Evolutionary conservation across 139 green algal species (phyloP).

Genomic region (Medakamo hakoo): DNA sequence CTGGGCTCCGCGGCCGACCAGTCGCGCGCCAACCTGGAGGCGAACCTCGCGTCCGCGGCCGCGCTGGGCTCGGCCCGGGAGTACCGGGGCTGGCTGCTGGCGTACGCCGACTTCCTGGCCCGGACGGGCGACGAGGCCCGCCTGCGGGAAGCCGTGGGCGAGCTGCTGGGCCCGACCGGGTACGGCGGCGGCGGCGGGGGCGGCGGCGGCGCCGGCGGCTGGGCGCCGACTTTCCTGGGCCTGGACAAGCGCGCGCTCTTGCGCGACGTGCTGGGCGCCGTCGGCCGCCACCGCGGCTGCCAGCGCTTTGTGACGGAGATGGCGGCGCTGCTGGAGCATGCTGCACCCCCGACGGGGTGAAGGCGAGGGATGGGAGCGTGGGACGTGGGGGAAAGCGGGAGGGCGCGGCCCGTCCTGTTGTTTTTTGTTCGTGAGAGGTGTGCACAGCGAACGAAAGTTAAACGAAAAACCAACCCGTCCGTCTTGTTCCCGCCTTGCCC

Average conservation of each 20-base stretch:
- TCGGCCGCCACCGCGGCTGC: not conserved
- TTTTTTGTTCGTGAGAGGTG: no score
- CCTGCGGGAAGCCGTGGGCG: slow-evolving; percentile 32
- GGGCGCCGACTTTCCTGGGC: slow-evolving; percentile 31
- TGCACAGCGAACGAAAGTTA: not conserved
- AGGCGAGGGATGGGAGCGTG: not conserved
- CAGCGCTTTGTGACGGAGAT: not conserved
- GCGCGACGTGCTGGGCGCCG: slow-evolving; percentile 15
- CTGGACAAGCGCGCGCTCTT: slow-evolving; percentile 42
- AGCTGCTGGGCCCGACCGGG: slow-evolving; percentile 27
- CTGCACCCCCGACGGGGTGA: not conserved
- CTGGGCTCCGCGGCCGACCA: not conserved
- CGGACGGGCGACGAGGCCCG: slow-evolving; percentile 17
- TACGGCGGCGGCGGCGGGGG: not conserved
- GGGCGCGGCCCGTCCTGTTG: no score
- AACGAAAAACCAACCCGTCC: not conserved
- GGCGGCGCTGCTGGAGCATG: not conserved
- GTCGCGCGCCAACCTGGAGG: slow-evolving; percentile 28
- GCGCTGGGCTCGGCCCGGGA: slow-evolving; percentile 26
- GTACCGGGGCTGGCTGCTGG: slow-evolving; percentile 37
- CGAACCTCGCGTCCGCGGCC: slow-evolving; percentile 34
- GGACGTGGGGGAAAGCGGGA: no score
- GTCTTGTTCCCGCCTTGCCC: not conserved
- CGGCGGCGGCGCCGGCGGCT: slow-evolving; percentile 5
- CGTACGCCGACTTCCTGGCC: slow-evolving; percentile 38